Conservation (phyloP, 495 filamentous ascomycete species). For the Talaromyces liani region DNA sequence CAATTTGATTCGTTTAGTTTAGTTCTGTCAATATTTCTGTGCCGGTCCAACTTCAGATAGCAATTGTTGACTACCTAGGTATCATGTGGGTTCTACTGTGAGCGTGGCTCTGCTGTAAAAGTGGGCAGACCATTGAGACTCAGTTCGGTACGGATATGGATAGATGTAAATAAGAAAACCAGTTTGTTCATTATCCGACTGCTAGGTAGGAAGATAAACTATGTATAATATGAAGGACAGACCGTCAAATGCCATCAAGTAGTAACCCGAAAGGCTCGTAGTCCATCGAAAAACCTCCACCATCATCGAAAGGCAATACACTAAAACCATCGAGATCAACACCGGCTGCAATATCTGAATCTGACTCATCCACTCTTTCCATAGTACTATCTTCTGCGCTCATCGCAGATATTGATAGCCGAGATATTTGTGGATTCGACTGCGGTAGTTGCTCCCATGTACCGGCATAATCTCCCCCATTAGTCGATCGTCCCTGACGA, state of each 20-base stretch:
- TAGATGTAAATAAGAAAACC: neutral
- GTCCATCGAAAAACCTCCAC: conserved; percentile 4
- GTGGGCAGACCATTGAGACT: neutral
- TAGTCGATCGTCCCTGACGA: neutral
- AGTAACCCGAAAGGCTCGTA: conserved; percentile 6
- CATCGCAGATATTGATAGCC: neutral
- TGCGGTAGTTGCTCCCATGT: neutral
- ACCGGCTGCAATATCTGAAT: neutral
- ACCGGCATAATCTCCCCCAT: neutral
- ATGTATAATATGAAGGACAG: neutral
- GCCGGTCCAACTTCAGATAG: neutral
- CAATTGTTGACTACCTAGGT: neutral
- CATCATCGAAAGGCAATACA: conserved; percentile 6
- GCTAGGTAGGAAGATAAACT: neutral
- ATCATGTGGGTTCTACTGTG: neutral
- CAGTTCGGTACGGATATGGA: neutral
- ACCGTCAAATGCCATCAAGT: conserved; percentile 5
- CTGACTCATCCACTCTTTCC: neutral
- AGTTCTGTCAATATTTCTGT: neutral
- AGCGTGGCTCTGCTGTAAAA: neutral
- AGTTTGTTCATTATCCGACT: neutral
- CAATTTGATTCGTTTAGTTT: neutral
- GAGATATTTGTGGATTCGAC: neutral
- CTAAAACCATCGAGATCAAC: conserved; percentile 7
- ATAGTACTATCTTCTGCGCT: neutral